Percentiles rank a stretch among this genome's conserved stretches.
These are phyloP conservation scores for Mucor sp. DNA, from an alignment of 371 early-diverging fungal species.

Conservation along the genomic window DNA sequence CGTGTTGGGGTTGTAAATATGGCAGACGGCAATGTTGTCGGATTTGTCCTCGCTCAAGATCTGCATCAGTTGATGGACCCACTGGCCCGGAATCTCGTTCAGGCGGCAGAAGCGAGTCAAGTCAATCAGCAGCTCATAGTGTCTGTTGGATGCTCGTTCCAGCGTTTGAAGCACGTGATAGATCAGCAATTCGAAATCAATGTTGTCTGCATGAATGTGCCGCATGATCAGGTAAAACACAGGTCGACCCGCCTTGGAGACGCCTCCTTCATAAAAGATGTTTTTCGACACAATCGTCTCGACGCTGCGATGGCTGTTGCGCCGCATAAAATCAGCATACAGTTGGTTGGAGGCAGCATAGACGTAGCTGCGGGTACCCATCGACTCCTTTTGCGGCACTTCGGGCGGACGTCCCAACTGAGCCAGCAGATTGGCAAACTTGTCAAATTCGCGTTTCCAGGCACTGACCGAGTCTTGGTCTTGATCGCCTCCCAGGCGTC, in stretches of 20 bases:
- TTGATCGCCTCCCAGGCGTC: constrained; percentile 4
- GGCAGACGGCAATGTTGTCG: constrained; percentile 48
- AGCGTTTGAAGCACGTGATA: constrained; percentile 66
- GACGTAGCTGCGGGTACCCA: constrained; percentile 23
- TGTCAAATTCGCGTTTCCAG: constrained; percentile 64
- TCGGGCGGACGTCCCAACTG: constrained; percentile 77
- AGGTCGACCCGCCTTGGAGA: constrained; percentile 73
- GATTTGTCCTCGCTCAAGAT: constrained; percentile 64
- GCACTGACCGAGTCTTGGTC: constrained; percentile 14
- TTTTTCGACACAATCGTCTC: constrained; percentile 64
- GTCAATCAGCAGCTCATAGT: constrained; percentile 81
- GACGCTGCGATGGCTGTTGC: constrained; percentile 61
- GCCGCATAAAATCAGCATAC: constrained; percentile 77
- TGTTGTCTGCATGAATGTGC: constrained; percentile 65
- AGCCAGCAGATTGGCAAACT: constrained; percentile 76
- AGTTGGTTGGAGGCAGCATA: constrained; percentile 51
- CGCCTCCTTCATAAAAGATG: constrained; percentile 77
- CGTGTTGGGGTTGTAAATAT: constrained; percentile 79
- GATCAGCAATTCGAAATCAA: constrained; percentile 83
- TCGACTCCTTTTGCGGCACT: constrained; percentile 31
- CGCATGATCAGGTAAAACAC: constrained; percentile 84
- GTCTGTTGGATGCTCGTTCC: constrained; percentile 51
- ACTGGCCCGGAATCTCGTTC: constrained; percentile 76
- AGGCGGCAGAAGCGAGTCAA: constrained; percentile 69
- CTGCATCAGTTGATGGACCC: constrained; percentile 70